Percentiles rank a stretch among this genome's conserved stretches.
phyloP scores from a whole-genome alignment of 352 stramenopile species.

The Globisporangium parvum region DNA sequence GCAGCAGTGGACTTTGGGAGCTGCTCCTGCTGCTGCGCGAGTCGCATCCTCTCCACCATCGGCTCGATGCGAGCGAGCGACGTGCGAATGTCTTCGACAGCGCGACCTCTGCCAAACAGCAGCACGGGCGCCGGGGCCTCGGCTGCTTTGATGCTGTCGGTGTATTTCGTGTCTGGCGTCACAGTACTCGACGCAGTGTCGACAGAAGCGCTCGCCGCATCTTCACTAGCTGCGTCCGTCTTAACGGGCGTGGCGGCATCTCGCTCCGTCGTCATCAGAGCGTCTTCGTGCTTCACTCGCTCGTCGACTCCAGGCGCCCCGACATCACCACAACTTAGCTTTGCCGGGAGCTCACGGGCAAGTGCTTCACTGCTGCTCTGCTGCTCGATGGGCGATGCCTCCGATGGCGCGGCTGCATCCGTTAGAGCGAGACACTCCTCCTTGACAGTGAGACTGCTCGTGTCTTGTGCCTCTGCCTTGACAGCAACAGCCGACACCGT shows the following conservation, averaged over 20 bases:
- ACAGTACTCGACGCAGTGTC: not conserved
- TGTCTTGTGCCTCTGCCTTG: not conserved
- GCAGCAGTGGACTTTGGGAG: not conserved
- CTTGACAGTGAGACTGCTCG: not conserved
- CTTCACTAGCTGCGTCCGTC: not conserved
- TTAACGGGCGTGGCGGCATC: too few species aligned
- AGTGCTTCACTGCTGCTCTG: too few species aligned
- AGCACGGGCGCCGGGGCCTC: not conserved
- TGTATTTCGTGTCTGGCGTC: not conserved
- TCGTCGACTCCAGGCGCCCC: too few species aligned
- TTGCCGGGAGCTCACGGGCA: too few species aligned
- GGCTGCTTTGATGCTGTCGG: not conserved
- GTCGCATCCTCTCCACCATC: slow-evolving; percentile 7
- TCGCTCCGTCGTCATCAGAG: too few species aligned
- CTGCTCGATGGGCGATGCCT: too few species aligned
- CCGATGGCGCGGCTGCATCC: not conserved
- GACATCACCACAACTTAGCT: too few species aligned
- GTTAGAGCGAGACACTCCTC: not conserved
- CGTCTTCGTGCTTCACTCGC: too few species aligned
- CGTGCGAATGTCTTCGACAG: slow-evolving; percentile 45
- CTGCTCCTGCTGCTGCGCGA: not conserved
- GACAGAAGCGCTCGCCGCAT: not conserved
- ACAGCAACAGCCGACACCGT: not conserved
- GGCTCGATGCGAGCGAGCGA: slow-evolving; percentile 27
- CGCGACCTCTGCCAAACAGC: slow-evolving; percentile 32